Percentiles rank a stretch among this genome's conserved stretches.
Evolutionary conservation across 108 stramenopile species (phyloP).

Genomic region (Nannochloropsis salina): DNA sequence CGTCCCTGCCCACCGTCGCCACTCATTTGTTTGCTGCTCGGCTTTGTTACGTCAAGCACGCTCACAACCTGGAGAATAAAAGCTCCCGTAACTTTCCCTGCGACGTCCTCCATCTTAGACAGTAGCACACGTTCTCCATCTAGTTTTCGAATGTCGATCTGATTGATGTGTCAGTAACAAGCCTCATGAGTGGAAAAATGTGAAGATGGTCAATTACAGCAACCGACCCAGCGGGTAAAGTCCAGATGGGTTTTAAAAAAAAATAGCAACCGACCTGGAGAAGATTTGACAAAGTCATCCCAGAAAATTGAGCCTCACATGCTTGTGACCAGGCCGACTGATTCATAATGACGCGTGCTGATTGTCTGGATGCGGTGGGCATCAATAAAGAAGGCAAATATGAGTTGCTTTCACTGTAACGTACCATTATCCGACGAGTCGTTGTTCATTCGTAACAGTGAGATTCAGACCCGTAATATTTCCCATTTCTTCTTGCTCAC

Average conservation of each 20-base stretch:
- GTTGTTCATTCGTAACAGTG: too few species aligned
- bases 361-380: too few species aligned
- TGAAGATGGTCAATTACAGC: too few species aligned
- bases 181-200: too few species aligned
- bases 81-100: not conserved
- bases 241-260: not conserved
- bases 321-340: not conserved
- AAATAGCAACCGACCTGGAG: not conserved
- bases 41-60: not conserved
- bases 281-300: not conserved
- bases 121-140: not conserved
- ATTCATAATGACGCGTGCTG: too few species aligned
- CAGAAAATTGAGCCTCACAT: not conserved
- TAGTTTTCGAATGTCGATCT: not conserved
- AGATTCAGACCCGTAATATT: too few species aligned
- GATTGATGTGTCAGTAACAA: not conserved
- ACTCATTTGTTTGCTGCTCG: not conserved
- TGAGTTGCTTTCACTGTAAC: too few species aligned
- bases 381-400: too few species aligned
- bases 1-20: not conserved
- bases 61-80: not conserved
- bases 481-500: too few species aligned
- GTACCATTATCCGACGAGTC: too few species aligned
- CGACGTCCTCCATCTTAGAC: not conserved
- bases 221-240: too few species aligned